phyloP scores from a whole-genome alignment of 2,329 filamentous ascomycete genomes.

The Gliomastix tumulicola region DNA sequence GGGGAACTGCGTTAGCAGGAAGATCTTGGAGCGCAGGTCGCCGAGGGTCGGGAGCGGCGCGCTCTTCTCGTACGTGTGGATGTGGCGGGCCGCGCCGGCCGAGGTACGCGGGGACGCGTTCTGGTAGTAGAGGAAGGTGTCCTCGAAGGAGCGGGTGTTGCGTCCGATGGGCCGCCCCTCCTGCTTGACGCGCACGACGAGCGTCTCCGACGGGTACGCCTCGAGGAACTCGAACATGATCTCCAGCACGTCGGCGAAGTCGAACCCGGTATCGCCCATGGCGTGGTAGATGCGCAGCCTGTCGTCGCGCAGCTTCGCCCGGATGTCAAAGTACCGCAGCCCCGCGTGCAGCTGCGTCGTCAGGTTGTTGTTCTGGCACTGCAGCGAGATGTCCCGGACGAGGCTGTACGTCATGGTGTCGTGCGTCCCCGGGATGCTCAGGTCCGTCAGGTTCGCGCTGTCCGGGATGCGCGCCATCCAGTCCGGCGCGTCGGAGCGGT shows the following conservation, averaged over 20 bases:
- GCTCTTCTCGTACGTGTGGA: slow-evolving; percentile 23
- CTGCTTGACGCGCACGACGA: slow-evolving; percentile 43
- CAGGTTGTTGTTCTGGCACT: slow-evolving; percentile 42
- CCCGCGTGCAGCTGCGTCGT: slow-evolving; percentile 35
- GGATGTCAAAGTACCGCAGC: slow-evolving; percentile 42
- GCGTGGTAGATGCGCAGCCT: slow-evolving; percentile 41
- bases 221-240: slow-evolving; percentile 39
- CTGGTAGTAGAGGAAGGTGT: slow-evolving; percentile 34
- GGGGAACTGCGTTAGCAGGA: slow-evolving; percentile 41
- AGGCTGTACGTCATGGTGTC: slow-evolving; percentile 41
- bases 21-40: slow-evolving; percentile 33
- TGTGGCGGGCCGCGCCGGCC: slow-evolving; percentile 23
- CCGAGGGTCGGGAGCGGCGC: slow-evolving; percentile 34
- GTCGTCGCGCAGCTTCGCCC: slow-evolving; percentile 33
- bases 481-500: slow-evolving; percentile 12
- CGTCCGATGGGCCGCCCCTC: slow-evolving; percentile 30
- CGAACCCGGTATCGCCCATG: slow-evolving; percentile 34
- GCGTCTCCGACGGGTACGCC: slow-evolving; percentile 33
- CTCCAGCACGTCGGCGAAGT: slow-evolving; percentile 31
- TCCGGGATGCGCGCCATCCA: slow-evolving; percentile 36
- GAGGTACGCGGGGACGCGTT: slow-evolving; percentile 23
- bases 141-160: slow-evolving; percentile 33
- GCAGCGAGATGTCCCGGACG: slow-evolving; percentile 23
- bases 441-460: slow-evolving; percentile 27
- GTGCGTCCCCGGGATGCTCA: slow-evolving; percentile 46